These are phyloP conservation scores for Pseudogymnoascus sp. DNA, from an alignment of 2,329 filamentous ascomycete species.

Conservation along the genomic window DNA sequence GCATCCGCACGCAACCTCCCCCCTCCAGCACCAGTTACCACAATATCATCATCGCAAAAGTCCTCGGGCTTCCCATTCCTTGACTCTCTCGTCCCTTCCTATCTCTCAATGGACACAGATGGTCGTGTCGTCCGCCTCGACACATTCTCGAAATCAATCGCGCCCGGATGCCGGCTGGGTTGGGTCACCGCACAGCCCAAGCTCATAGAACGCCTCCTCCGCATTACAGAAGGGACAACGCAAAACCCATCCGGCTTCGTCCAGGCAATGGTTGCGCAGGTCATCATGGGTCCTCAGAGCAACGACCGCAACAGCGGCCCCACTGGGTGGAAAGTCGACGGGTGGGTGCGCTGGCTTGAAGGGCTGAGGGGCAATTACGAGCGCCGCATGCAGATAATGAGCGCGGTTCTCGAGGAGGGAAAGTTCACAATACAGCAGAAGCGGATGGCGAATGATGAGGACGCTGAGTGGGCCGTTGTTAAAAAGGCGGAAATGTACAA, in stretches of 20 bases:
- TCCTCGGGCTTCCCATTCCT: constrained; percentile 69
- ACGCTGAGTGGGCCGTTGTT: constrained; percentile 67
- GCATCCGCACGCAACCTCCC: constrained; percentile 23
- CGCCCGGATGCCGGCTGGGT: constrained; percentile 80
- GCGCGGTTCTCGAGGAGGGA: constrained; percentile 62
- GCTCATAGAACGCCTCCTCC: constrained; percentile 65
- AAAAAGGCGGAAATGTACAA: constrained; percentile 67
- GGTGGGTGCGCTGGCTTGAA: constrained; percentile 88
- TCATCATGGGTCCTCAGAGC: constrained; percentile 65
- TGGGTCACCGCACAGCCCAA: constrained; percentile 84
- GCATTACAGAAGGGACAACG: constrained; percentile 70
- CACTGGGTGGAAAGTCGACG: constrained; percentile 69
- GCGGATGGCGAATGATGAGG: constrained; percentile 42
- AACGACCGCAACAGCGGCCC: constrained; percentile 41
- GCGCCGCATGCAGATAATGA: constrained; percentile 76
- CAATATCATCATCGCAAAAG: constrained; percentile 28
- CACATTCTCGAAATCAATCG: constrained; percentile 90
- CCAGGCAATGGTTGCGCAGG: constrained; percentile 71
- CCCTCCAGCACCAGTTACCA: neutral
- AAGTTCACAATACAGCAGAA: constrained; percentile 59
- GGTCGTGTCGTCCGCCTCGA: constrained; percentile 85
- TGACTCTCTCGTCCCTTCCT: constrained; percentile 77
- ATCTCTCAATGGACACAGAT: constrained; percentile 72
- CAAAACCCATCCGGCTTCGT: constrained; percentile 87
- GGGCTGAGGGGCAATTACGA: constrained; percentile 81